Evolutionary conservation across 2,329 filamentous ascomycete genomes (phyloP), one percentile per base, ranked within the genome.

Genomic region (Cercospora sojina): DNA sequence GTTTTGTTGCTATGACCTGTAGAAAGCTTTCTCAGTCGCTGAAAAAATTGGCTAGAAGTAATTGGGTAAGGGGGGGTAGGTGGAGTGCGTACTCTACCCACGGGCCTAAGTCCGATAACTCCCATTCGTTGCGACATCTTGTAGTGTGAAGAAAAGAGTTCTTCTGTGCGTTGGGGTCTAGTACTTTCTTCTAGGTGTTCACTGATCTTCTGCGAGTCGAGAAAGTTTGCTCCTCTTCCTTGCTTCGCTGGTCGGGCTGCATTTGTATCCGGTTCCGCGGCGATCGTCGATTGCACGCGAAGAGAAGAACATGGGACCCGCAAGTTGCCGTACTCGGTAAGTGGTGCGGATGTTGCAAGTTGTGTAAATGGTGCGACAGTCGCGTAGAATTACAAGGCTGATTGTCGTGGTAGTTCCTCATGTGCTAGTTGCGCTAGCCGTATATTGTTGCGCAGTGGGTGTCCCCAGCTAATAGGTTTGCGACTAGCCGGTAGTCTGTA

Each of bases 271-370:
- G 47, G 53, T 35, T 56, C 53, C 53, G 38, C 25, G 25, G 18
- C 3, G 58, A 60, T 60, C 58, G 58, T 49, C 58, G 58, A 60
- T 60, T 18, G 23, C 18, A 49, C 16, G 58, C 58, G 31, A 20
- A 56, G 16, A 16, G 23, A 6, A 56, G 27, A 47, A 41, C 27
- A 49, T 41, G 23, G 16, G 58, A 49, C 38, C 58, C 58, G 58
- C 58, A 29, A 29, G 20, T 29, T 47, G 12, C 58, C 35, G 35
- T n/a, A 12, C 27, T 47, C 35, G 18, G 35, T 10, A 20, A 35
- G 58, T 51, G 23, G 47, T 51, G 47, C 47, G 47, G 20, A 16
- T 27, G 47, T 27, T 51, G 47, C 23, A 51, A 60, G 57, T 32
- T 3, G 25, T 25, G 16, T 13, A 6, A 38, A n/a, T 60, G 31